Conservation (phyloP, 306 rosid genomes). For the Amphicarpaea edgeworthii region DNA sequence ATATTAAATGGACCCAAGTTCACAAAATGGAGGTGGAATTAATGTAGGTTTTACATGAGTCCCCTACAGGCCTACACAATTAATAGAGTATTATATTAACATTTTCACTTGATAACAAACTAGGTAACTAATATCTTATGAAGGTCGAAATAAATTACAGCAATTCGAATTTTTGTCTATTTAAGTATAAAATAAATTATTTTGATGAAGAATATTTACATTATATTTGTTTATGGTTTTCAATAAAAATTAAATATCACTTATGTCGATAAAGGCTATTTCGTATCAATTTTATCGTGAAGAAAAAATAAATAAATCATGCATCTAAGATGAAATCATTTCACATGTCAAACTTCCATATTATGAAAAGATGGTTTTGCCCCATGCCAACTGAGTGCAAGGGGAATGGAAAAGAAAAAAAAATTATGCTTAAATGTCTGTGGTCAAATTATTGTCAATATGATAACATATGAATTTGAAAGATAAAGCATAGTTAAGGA, state of each 20-base stretch:
- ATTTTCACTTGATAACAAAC: not conserved
- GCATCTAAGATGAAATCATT: constrained; percentile 28
- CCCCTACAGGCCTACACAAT: not conserved
- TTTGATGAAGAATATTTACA: no score
- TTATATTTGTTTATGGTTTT: no score
- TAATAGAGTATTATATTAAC: not conserved
- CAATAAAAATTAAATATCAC: no score
- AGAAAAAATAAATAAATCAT: no score
- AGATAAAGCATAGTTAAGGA: not conserved
- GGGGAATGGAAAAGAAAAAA: not conserved
- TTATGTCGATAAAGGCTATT: no score
- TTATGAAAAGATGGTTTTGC: not conserved
- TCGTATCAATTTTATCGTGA: no score
- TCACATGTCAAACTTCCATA: constrained; percentile 29
- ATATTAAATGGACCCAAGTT: not conserved
- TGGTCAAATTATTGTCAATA: constrained; percentile 25
- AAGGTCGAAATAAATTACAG: no score
- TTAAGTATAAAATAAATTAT: no score
- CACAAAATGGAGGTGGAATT: not conserved
- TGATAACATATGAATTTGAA: constrained; percentile 10
- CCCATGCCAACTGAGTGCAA: not conserved
- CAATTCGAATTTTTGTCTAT: no score
- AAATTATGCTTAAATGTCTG: not conserved
- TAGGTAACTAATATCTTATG: not conserved
- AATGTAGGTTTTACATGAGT: not conserved